Base-by-base conservation (phyloP, 2,329 filamentous ascomycete species). In the Colletotrichum costaricense region DNA sequence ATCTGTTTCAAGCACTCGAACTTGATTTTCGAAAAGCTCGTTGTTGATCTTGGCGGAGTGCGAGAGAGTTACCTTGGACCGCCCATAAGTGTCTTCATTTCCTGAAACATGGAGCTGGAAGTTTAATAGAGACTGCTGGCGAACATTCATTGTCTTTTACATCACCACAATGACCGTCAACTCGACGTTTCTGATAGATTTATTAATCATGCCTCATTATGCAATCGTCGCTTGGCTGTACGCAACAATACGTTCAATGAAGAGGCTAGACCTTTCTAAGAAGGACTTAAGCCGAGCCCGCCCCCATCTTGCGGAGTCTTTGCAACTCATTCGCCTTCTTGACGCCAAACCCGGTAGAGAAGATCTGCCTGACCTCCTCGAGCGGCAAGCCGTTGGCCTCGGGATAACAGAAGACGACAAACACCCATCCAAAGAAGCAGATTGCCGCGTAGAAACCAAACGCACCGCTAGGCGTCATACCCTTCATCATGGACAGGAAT, bases 311-410 rank as follows among this genome's bases (percentile, higher is more conserved):
- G 76, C 77, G 77, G 68, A 81, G 74, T 65, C 75, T 84, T 73
- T 84, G 84, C 58, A 86, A 76, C 73, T 81, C 75, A 66, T 82
- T 79, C 2, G 85, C 84, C 63, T 83, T 80, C 70, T 82, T 79
- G 2, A 87, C 82, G 14, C 86, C 86, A 72, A 88, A 88, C 0
- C 85, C 85, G 52, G 86, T 81, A 35, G 83, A 77, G 75, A 89
- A 89, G 5, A 89, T 82, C 66, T 87, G 85, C 28, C 85, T 80
- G n/a, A 89, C 84, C 59, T 87, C 86, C 76, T 90, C 89, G 7
- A 90, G 80, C 22, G 87, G 85, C 82, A 90, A 85, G 7, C 88
- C 88, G 75, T 88, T 88, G 2, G 88, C 87, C 73, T 90, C 86
- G 1, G 88, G 87, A 73, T 88, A 89, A 75, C 81, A 88, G 79